Evolutionary conservation across 257 asterid genomes (phyloP), one percentile per base, ranked within the genome.

Genomic region (Solanum commersonii): DNA sequence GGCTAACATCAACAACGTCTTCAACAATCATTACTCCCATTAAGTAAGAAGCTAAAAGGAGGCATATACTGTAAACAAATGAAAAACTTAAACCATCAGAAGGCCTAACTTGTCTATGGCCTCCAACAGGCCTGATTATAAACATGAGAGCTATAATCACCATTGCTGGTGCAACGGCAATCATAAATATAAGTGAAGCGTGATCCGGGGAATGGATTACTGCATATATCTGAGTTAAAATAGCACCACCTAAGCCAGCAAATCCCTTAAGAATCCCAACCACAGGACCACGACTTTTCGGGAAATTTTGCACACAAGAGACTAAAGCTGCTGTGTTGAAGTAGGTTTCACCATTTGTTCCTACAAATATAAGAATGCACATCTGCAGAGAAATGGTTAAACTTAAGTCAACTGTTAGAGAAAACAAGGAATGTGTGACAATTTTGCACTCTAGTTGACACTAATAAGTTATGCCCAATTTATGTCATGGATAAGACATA

Each of bases 221-320:
- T 0, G 96, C 52, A 29, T 93, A 94, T 44, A 94, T 65, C 44
- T 93, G 94, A 25, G 97, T 93, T 71, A 92, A 88, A 70, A 94
- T 94, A 20, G 95, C 97, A 60, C 96, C 96, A 87, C 93, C 73
- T 67, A 94, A 63, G 71, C 98, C 98, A 1, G 95, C 96, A 76
- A 93, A 93, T 14, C 96, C 97, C 87, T 94, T 94, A 8, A 94
- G 94, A 87, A 94, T 92, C 46, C 98, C 98, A 84, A 93, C 96
- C 18, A 92, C 93, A 11, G 98, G 98, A 38, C 97, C 97, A 2
- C 96, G 94, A 84, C 90, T 93, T 89, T 90, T 92, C 6, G 96
- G 95, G 91, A 93, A 94, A 89, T 92, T 93, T 90, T 91, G 96
- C 52, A 93, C 95, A 49, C 94, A 91, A 35, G 98, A 91, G 60